phyloP scores from a whole-genome alignment of 1,139 yeast species.

The Kazachstania sp. region DNA sequence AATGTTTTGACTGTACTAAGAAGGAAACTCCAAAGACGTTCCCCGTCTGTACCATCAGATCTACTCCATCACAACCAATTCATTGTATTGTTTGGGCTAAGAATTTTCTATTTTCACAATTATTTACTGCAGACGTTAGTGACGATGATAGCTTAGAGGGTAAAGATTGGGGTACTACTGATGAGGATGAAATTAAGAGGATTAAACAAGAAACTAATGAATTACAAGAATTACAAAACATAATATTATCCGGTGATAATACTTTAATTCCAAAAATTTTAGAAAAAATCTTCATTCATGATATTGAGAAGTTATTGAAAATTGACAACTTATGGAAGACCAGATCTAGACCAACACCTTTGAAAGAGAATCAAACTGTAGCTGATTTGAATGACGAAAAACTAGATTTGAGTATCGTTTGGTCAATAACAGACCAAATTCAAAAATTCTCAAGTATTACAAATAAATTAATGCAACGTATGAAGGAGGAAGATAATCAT shows the following conservation, averaged over 20 bases:
- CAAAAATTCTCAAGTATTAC: slow-evolving; percentile 49
- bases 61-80: slow-evolving; percentile 93
- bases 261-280: slow-evolving; percentile 35
- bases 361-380: slow-evolving; percentile 23
- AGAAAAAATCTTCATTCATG: slow-evolving; percentile 51
- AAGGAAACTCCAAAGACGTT: slow-evolving; percentile 83
- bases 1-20: slow-evolving; percentile 87
- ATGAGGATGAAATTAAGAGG: slow-evolving; percentile 58
- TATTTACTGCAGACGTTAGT: slow-evolving; percentile 45
- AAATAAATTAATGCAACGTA: slow-evolving; percentile 43
- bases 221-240: slow-evolving; percentile 50
- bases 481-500: slow-evolving; percentile 34
- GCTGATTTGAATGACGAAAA: slow-evolving; percentile 6
- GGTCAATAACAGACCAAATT: slow-evolving; percentile 60
- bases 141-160: slow-evolving; percentile 37
- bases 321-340: slow-evolving; percentile 77
- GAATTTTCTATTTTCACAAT: slow-evolving; percentile 71
- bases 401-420: slow-evolving; percentile 30
- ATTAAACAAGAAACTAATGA: slow-evolving; percentile 71
- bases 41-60: slow-evolving; percentile 94
- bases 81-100: slow-evolving; percentile 99
- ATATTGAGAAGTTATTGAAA: slow-evolving; percentile 61
- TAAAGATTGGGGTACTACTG: slow-evolving; percentile 48
- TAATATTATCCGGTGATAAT: slow-evolving; percentile 34
- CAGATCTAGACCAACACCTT: slow-evolving; percentile 58